Percentiles rank a stretch among this genome's conserved stretches.
phyloP scores from a whole-genome alignment of 1,284 basidiomycete genomes.

The Sparassis latifolia region DNA sequence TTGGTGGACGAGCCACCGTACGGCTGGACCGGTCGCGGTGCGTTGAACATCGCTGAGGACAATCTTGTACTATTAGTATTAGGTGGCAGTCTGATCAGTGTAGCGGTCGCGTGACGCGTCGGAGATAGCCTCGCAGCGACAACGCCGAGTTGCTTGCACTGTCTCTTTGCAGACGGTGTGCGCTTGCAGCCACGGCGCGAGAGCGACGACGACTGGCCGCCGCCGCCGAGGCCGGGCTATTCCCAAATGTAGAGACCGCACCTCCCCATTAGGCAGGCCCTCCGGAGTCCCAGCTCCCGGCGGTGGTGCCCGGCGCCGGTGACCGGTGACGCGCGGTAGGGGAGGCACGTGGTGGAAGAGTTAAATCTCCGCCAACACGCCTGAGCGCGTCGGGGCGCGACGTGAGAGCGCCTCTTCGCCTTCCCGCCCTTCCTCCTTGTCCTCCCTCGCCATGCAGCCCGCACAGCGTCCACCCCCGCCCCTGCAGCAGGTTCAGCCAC shows the following conservation, averaged over 20 bases:
- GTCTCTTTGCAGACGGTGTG: too few species aligned
- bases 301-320: not conserved
- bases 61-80: too few species aligned
- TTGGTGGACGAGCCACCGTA: slow-evolving; percentile 49
- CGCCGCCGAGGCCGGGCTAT: too few species aligned
- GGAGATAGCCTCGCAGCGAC: too few species aligned
- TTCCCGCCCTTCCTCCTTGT: slow-evolving; percentile 6
- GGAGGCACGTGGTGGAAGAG: slow-evolving; percentile 7
- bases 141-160: too few species aligned
- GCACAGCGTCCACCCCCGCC: slow-evolving; percentile 5
- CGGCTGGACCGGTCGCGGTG: slow-evolving; percentile 62
- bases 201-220: too few species aligned
- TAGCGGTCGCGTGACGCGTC: too few species aligned
- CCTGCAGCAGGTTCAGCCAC: slow-evolving; percentile 28
- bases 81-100: too few species aligned
- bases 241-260: too few species aligned
- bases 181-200: too few species aligned
- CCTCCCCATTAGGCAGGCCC: too few species aligned
- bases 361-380: slow-evolving; percentile 22
- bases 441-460: slow-evolving; percentile 5
- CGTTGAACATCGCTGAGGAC: slow-evolving; percentile 59
- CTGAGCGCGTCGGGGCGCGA: slow-evolving; percentile 23
- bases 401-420: slow-evolving; percentile 18
- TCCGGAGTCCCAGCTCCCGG: too few species aligned
- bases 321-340: slow-evolving; percentile 1